Evolutionary conservation across 805 yeast species (phyloP), one percentile per base, ranked within the genome.

Genomic region (Ogataea pignaliae): DNA sequence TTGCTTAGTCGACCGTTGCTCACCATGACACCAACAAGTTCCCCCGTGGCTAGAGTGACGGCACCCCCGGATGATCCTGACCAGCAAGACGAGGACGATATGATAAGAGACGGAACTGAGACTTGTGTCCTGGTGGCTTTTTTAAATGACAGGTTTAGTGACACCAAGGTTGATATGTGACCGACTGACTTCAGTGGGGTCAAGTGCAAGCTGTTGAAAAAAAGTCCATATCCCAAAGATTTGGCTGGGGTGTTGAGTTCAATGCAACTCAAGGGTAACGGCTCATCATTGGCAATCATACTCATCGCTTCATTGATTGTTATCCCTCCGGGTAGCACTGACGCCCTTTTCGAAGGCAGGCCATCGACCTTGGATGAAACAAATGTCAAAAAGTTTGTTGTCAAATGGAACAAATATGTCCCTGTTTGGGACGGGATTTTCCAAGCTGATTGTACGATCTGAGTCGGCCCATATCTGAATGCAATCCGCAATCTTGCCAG

Each of bases 11-110:
- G 45, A 3, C 60, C 77, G 50, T 73, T 73, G 36, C 75, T 69
- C 41, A 71, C 71, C 45, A 73, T 68, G 6, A 73, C 45, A 0
- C 77, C 79, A 8, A 70, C 40, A 10, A 73, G 50, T 12, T 57
- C 48, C 15, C 44, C 42, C 2, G 14, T 11, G 1, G 17, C 13
- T 7, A 40, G 39, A 36, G 70, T 64, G 3, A 73, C 52, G 0
- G 73, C 76, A 0, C 78, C 78, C 0, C 79, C 79, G 1, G 75
- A 69, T 3, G 78, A 72, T 1, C 79, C 79, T 42, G 72, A 69
- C 78, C 78, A 74, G 52, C 76, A 73, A 9, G 72, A 60, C 0
- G 75, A 60, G 0, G 76, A 68, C 1, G 72, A 56, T 0, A 71
- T 53, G 2, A 70, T 51, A 44, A 72, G 34, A 3, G 48, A 40